Base-by-base conservation (phyloP, 805 yeast genomes). In the Pichia sporocuriosa region DNA sequence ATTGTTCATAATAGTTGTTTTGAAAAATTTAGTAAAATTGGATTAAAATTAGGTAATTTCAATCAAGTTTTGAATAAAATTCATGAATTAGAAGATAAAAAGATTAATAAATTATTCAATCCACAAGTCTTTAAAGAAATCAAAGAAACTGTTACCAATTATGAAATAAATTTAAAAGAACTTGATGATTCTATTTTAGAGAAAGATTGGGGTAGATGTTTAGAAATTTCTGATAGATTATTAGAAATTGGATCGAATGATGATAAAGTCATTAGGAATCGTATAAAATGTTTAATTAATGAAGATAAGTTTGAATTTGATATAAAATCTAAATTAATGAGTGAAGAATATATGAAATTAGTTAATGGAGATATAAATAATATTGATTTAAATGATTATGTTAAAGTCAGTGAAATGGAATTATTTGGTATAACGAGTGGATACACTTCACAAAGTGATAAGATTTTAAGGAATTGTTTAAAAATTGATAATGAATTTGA, bases 401-500 rank as follows among this genome's bases (percentile, higher is more conserved):
- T 48, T 19, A 43, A 50, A 16, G 36, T 61, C n/a, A 55, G 53
- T 36, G 53, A 58, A 41, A 39, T 63, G 15, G 51, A 53, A 21
- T 38, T 55, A 30, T 60, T 62, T 42, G 65, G 57, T 2, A 45
- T 48, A 6, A 16, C 32, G 19, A 40, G 31, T 13, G 32, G 37
- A 25, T 45, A 54, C 3, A 35, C 40, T 17, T 53, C 26, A 21
- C 24, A 24, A 43, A 15, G 51, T 12, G 34, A 47, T 16, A 54
- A 53, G 37, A 39, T 46, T 23, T 29, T 59, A 30, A 31, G 61
- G 50, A 78, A 73, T 48, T 88, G 97, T 57, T 64, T 90, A 37
- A 78, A 83, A 41, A 70, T 77, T 33, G 90, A 90, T 59, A 84
- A 86, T 59, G 96, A 86, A 47, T 73, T 71, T 49, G 63, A 63